These are phyloP conservation scores for Acacia confusa DNA, from an alignment of 306 rosid species.

Conservation along the genomic window DNA sequence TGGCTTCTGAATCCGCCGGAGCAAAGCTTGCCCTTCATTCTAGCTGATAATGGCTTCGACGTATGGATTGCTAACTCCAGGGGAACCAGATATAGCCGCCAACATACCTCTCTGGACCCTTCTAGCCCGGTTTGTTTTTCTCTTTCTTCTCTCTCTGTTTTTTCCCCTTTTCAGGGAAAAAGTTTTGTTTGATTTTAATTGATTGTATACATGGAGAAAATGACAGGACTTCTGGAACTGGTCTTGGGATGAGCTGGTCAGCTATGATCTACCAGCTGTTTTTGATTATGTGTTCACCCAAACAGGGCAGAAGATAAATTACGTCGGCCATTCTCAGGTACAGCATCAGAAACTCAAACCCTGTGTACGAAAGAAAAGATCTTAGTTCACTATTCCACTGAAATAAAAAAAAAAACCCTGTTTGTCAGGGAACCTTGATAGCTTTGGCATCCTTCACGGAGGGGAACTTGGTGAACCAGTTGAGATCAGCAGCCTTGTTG, in stretches of 20 bases:
- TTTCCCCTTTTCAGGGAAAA: too few species aligned
- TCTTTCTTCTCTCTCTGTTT: neutral
- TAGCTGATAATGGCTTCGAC: conserved; percentile 72
- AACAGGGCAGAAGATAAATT: conserved; percentile 65
- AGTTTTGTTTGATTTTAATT: neutral
- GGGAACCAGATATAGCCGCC: conserved; percentile 77
- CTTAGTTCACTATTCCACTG: neutral
- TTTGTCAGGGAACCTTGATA: conserved; percentile 68
- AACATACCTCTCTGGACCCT: conserved; percentile 49
- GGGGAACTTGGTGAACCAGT: conserved; percentile 49
- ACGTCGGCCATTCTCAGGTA: conserved; percentile 90
- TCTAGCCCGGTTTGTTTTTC: conserved; percentile 26
- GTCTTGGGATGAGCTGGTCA: conserved; percentile 75
- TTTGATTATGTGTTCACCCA: conserved; percentile 53
- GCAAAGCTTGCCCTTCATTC: conserved; percentile 64
- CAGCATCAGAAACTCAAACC: neutral
- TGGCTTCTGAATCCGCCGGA: conserved; percentile 66
- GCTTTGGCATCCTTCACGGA: conserved; percentile 63
- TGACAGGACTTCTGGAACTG: conserved; percentile 72
- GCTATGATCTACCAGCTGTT: conserved; percentile 68
- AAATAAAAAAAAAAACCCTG: conserved; percentile 9
- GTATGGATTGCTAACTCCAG: conserved; percentile 75
- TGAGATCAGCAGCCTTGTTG: conserved; percentile 66
- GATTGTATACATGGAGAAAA: neutral
- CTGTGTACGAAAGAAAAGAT: neutral